Conservation (phyloP, 2,329 filamentous ascomycete species). For the Colletotrichum sp. region DNA sequence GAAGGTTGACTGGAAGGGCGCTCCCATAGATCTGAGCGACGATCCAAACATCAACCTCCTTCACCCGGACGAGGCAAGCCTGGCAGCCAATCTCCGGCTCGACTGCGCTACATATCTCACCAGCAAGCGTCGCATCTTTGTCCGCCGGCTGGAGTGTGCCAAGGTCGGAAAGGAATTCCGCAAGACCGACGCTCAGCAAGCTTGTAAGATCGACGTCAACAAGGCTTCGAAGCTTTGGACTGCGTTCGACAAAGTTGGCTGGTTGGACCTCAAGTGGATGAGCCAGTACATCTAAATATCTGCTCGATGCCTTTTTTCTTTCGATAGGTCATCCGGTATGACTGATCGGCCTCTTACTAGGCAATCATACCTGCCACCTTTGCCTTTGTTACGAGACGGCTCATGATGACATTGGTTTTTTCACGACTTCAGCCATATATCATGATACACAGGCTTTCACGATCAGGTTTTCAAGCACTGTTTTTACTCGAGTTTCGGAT, state of each 20-base stretch:
- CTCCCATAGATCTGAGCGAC: conserved; percentile 74
- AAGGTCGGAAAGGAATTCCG: conserved; percentile 81
- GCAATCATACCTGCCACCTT: neutral
- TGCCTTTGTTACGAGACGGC: neutral
- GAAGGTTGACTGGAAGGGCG: conserved; percentile 88
- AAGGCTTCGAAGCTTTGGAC: conserved; percentile 94
- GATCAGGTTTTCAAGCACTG: neutral
- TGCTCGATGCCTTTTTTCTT: neutral
- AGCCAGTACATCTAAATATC: conserved; percentile 32
- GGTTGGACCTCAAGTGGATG: conserved; percentile 68
- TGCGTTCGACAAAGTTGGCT: conserved; percentile 85
- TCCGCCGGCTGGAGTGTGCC: conserved; percentile 72
- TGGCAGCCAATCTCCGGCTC: conserved; percentile 81
- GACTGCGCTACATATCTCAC: conserved; percentile 89
- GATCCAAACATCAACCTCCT: conserved; percentile 75
- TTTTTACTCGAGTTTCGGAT: neutral
- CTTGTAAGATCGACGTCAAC: conserved; percentile 98
- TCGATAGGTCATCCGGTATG: conserved; percentile 27
- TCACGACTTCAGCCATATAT: neutral
- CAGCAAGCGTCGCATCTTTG: conserved; percentile 91
- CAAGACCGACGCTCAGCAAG: conserved; percentile 94
- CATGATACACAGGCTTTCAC: neutral
- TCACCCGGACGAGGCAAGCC: conserved; percentile 76
- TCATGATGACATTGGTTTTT: neutral
- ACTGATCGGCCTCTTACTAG: neutral